Percentiles rank a stretch among this genome's conserved stretches.
Conservation (phyloP, 2,329 filamentous ascomycete species). For the Aureobasidium pullulans region DNA sequence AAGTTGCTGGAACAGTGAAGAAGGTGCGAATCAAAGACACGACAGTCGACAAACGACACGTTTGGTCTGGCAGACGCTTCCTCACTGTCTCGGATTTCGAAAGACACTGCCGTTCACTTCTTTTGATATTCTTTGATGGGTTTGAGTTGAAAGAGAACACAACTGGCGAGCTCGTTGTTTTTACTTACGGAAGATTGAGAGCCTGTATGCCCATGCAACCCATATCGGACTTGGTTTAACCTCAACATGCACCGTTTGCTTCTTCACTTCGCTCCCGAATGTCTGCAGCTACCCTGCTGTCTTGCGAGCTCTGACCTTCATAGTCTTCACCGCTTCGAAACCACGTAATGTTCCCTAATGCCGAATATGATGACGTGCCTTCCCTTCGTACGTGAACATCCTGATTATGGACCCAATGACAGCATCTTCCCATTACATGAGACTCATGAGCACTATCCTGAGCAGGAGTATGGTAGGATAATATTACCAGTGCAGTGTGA, state of each 20-base stretch:
- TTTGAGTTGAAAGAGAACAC: neutral
- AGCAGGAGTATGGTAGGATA: neutral
- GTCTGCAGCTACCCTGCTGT: conserved; percentile 8
- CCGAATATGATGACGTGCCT: too few species aligned
- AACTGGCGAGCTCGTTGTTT: neutral
- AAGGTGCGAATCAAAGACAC: conserved; percentile 6
- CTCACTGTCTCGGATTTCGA: neutral
- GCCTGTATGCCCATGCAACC: neutral
- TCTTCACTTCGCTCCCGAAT: neutral
- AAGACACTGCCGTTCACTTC: neutral
- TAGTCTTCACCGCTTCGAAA: too few species aligned
- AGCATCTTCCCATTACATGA: too few species aligned
- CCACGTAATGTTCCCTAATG: too few species aligned
- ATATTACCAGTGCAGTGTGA: too few species aligned
- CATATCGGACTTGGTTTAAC: neutral
- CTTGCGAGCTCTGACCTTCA: neutral
- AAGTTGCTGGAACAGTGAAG: conserved; percentile 4
- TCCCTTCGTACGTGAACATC: too few species aligned
- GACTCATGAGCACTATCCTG: too few species aligned
- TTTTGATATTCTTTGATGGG: neutral
- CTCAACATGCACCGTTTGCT: neutral
- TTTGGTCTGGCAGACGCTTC: neutral
- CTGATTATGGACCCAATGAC: too few species aligned
- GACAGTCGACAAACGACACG: neutral
- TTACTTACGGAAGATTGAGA: neutral